A percentile compares a stretch with the other conserved stretches of the same genome.
Conservation (phyloP, 2,329 filamentous ascomycete species). For the Didymella pinodella region DNA sequence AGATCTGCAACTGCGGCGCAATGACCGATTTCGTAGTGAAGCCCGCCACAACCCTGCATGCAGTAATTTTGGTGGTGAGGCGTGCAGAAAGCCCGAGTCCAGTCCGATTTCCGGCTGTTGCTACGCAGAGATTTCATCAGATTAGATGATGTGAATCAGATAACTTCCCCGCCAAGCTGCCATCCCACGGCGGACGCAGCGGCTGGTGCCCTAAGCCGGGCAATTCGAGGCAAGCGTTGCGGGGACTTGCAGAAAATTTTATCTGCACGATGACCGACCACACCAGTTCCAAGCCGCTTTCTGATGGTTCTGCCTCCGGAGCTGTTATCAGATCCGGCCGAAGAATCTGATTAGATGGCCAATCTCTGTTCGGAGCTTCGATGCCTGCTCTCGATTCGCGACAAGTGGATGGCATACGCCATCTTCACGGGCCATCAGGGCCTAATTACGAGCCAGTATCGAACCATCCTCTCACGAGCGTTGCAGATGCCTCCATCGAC, state of each 20-base stretch:
- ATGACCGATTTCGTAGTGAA: conserved; percentile 32
- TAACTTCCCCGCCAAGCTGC: conserved; percentile 28
- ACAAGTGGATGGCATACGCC: conserved; percentile 28
- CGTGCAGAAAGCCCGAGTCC: conserved; percentile 25
- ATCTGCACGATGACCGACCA: conserved; percentile 35
- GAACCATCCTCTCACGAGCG: conserved; percentile 42
- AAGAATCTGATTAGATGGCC: conserved; percentile 36
- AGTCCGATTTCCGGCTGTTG: conserved; percentile 30
- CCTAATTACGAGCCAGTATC: conserved; percentile 32
- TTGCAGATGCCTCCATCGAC: conserved; percentile 28
- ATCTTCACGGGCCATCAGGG: conserved; percentile 32
- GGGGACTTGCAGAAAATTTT: conserved; percentile 41
- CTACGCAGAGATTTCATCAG: conserved; percentile 31
- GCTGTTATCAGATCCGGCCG: conserved; percentile 44
- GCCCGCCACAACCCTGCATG: conserved; percentile 35
- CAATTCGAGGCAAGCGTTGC: conserved; percentile 33
- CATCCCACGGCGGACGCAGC: conserved; percentile 31
- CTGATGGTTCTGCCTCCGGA: conserved; percentile 21
- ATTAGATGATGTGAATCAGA: conserved; percentile 36
- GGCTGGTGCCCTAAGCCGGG: conserved; percentile 16
- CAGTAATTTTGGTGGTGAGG: conserved; percentile 20
- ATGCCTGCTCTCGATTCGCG: conserved; percentile 24
- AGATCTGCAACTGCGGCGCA: conserved; percentile 28
- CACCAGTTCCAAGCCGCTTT: conserved; percentile 22
- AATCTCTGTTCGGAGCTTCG: conserved; percentile 25